Evolutionary conservation across 306 rosid species (phyloP).

Genomic region (Sechiopsis laciniata): DNA sequence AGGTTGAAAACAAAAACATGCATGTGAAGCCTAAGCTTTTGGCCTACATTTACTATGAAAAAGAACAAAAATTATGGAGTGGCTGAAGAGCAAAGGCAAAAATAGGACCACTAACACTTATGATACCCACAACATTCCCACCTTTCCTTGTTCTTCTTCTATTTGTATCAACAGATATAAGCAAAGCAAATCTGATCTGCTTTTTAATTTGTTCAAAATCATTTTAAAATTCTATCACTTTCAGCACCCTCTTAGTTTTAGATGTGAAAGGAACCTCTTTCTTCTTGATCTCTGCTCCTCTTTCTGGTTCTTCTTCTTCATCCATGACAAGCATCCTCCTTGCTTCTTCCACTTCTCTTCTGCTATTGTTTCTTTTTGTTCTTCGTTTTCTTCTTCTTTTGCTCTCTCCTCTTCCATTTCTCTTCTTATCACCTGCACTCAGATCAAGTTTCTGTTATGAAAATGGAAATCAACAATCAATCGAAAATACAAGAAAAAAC

Average conservation of each 20-base stretch:
- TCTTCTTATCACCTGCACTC: conserved; percentile 53
- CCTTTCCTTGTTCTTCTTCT: conserved; percentile 3
- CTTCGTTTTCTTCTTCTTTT: conserved; percentile 21
- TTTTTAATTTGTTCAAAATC: neutral
- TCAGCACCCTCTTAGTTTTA: conserved; percentile 45
- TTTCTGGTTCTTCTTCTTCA: conserved; percentile 45
- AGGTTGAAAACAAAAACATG: neutral
- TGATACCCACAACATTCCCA: conserved; percentile 26
- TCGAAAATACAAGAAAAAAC: no score
- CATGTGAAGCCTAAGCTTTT: conserved; percentile 18
- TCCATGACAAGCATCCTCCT: conserved; percentile 82
- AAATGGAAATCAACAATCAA: no score
- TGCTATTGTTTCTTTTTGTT: neutral
- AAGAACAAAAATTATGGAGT: conserved; percentile 20
- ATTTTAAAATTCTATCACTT: conserved; percentile 6
- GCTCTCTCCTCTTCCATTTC: conserved; percentile 38
- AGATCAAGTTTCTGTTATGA: conserved; percentile 7
- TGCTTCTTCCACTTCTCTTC: conserved; percentile 31
- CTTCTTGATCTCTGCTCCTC: conserved; percentile 49
- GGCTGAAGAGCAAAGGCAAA: neutral
- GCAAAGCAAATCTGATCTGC: neutral
- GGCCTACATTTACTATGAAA: conserved; percentile 12
- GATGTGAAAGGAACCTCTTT: conserved; percentile 38
- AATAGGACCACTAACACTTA: conserved; percentile 18
- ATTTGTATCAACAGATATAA: neutral